These are phyloP conservation scores for Lachancea nothofagi DNA, from an alignment of 805 yeast species.

Conservation along the genomic window DNA sequence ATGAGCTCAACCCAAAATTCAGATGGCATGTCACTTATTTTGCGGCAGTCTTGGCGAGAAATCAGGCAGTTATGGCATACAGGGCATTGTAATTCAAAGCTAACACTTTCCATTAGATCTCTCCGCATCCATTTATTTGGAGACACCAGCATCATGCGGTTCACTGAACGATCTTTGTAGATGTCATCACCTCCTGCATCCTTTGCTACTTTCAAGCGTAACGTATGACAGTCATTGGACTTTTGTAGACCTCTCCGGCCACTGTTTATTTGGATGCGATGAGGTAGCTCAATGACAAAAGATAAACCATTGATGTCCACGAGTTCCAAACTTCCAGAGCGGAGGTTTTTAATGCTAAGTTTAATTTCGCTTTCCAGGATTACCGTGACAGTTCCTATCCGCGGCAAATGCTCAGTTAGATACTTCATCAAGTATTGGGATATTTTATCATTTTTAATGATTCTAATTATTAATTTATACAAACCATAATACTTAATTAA, in stretches of 20 bases:
- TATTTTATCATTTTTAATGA: background rate
- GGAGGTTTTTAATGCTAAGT: slow-evolving; percentile 5
- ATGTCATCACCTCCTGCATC: background rate
- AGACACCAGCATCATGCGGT: slow-evolving; percentile 13
- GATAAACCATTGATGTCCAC: slow-evolving; percentile 1
- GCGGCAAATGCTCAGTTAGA: slow-evolving; percentile 13
- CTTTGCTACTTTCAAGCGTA: slow-evolving; percentile 2
- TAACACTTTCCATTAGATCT: slow-evolving; percentile 10
- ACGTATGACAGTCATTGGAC: background rate
- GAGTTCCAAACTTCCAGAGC: slow-evolving; percentile 6
- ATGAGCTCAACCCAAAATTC: slow-evolving; percentile 91
- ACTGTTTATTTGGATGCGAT: slow-evolving; percentile 4
- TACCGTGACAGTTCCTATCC: slow-evolving; percentile 17
- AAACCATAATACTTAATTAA: background rate
- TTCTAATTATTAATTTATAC: no score
- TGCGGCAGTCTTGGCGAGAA: slow-evolving; percentile 17
- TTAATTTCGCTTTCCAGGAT: slow-evolving; percentile 14
- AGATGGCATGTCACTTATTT: slow-evolving; percentile 66
- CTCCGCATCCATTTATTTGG: slow-evolving; percentile 25
- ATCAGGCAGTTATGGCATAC: slow-evolving; percentile 10
- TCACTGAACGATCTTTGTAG: slow-evolving; percentile 11
- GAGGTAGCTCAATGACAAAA: slow-evolving; percentile 4
- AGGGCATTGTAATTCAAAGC: slow-evolving; percentile 16
- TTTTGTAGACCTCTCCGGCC: background rate
- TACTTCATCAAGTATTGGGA: slow-evolving; percentile 8